Percentiles rank a stretch among this genome's conserved stretches.
These are phyloP conservation scores for Starmera quercuum DNA, from an alignment of 805 yeast species.

Conservation along the genomic window DNA sequence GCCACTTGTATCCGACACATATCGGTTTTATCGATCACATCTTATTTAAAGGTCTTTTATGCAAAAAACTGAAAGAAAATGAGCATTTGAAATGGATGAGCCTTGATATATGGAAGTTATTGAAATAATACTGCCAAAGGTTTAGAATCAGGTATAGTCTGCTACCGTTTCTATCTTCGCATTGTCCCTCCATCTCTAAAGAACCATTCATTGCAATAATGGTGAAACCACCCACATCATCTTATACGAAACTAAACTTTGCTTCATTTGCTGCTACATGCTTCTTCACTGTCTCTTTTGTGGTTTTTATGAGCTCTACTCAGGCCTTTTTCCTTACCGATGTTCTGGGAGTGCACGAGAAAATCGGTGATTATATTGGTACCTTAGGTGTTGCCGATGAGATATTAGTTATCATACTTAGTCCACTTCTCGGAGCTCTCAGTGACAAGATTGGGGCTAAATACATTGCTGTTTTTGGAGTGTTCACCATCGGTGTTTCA, in stretches of 20 bases:
- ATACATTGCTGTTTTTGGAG: constrained; percentile 40
- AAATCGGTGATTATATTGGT: constrained; percentile 39
- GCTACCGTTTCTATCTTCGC: no score
- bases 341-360: constrained; percentile 22
- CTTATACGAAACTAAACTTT: constrained; percentile 19
- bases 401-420: constrained; percentile 38
- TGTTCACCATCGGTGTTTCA: constrained; percentile 38
- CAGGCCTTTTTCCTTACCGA: constrained; percentile 37
- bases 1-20: no score
- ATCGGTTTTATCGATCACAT: no score
- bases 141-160: no score
- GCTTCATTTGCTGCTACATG: constrained; percentile 29
- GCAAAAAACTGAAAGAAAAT: no score
- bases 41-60: no score
- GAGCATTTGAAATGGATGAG: no score
- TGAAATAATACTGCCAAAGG: no score
- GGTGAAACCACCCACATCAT: no score
- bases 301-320: constrained; percentile 34
- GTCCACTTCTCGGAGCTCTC: constrained; percentile 59
- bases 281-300: constrained; percentile 31
- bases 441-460: constrained; percentile 59
- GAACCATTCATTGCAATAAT: background rate
- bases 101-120: no score
- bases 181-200: background rate
- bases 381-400: constrained; percentile 53